Evolutionary conservation across 371 early-diverging fungal genomes (phyloP).

Genomic region (Nosema muscidifuracis): DNA sequence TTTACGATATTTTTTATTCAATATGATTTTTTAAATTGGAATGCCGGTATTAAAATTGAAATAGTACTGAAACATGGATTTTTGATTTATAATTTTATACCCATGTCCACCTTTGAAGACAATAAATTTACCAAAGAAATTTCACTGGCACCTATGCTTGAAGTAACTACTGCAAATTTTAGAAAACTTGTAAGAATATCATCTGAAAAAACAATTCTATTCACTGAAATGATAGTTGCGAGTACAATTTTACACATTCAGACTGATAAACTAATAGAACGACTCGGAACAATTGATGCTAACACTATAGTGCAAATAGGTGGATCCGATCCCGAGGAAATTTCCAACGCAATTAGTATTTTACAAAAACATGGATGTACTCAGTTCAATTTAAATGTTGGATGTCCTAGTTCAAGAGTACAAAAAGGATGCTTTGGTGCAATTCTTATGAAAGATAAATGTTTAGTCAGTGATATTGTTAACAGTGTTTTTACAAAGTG

Average conservation of each 20-base stretch:
- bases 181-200: constrained; percentile 56
- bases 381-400: constrained; percentile 63
- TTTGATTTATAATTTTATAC: too few relatives aligned
- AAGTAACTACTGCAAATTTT: constrained; percentile 63
- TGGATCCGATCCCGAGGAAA: constrained; percentile 56
- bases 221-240: constrained; percentile 64
- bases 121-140: constrained; percentile 46
- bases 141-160: constrained; percentile 64
- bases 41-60: too few relatives aligned
- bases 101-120: neutral
- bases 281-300: constrained; percentile 53
- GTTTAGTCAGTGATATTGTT: constrained; percentile 54
- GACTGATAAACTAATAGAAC: constrained; percentile 44
- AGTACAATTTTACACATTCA: constrained; percentile 54
- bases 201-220: constrained; percentile 53
- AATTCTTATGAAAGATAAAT: constrained; percentile 57
- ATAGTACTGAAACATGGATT: too few relatives aligned
- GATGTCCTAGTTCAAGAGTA: constrained; percentile 63
- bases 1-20: too few relatives aligned
- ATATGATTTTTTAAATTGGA: too few relatives aligned
- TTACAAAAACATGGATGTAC: constrained; percentile 40
- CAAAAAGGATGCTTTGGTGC: constrained; percentile 64
- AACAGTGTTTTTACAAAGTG: constrained; percentile 56
- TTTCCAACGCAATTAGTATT: constrained; percentile 53
- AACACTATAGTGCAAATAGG: constrained; percentile 63